phyloP scores from a whole-genome alignment of 768 basidiomycete genomes.

The Pleurotus salmoneostramineus region DNA sequence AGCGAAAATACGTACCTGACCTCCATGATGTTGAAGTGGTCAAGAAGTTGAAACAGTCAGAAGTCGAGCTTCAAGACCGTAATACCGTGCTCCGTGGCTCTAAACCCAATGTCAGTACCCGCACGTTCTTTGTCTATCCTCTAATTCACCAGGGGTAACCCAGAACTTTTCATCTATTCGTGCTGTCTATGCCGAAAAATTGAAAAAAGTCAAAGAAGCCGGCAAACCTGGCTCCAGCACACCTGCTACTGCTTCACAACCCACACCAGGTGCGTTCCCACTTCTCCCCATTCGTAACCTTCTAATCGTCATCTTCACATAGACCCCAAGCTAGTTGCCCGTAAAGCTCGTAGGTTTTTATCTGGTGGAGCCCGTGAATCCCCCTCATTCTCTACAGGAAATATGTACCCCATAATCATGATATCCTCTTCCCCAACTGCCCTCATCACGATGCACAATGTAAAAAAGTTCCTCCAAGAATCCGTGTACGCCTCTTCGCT shows the following conservation, averaged over 20 bases:
- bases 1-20: constrained; percentile 79
- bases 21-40: constrained; percentile 77
- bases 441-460: constrained; percentile 97
- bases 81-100: constrained; percentile 80
- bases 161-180: constrained; percentile 82
- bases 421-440: constrained; percentile 95
- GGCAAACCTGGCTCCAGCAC: constrained; percentile 45
- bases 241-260: constrained; percentile 32
- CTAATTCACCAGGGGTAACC: neutral
- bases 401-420: constrained; percentile 91
- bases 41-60: constrained; percentile 74
- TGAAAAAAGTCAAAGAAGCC: constrained; percentile 74
- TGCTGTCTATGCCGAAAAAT: constrained; percentile 63
- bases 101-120: constrained; percentile 70
- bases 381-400: constrained; percentile 37
- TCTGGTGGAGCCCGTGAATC: neutral
- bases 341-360: constrained; percentile 61
- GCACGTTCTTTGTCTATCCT: neutral
- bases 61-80: constrained; percentile 79
- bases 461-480: constrained; percentile 91
- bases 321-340: constrained; percentile 60
- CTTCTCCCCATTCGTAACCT: neutral
- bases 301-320: neutral
- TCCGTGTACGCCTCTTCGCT: constrained; percentile 48
- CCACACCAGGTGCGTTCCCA: constrained; percentile 18